Base-by-base conservation (phyloP, 306 rosid species). In the Inga leiocalycina region DNA sequence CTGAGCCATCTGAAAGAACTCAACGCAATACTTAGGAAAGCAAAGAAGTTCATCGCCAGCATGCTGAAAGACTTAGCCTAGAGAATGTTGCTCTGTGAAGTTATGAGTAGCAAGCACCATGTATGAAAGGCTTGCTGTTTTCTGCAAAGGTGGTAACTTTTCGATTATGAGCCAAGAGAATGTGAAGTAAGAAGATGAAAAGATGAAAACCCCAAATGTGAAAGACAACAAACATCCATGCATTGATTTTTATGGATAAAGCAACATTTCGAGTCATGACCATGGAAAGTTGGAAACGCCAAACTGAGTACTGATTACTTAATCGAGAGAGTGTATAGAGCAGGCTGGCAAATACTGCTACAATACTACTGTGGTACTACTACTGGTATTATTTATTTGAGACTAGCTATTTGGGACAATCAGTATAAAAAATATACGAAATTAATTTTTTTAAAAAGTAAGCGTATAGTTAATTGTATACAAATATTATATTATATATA, bases 1-100 rank as follows among this genome's bases (percentile, higher is more conserved):
- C 71, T 45, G 2, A 86, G 45, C 71, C 72, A 79, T 43, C 49
- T 56, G 75, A 87, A 84, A 22, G 84, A 87, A 74, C 77, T 61
- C 56, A 81, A 56, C 4, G 84, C 64, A 51, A 78, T 19, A 85
- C 84, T 32, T 79, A 75, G 71, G 69, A 87, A 75, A 78, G 70
- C 69, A 24, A 81, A 81, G 74, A 68, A 75, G 74, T 34, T 74
- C 24, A 35, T 54, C 30, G 77, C 45, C 43, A 69, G 48, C 85
- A 87, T 81, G 79, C 41, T 84, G 19, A 45, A n/a, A 37, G 51
- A 43, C 6, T 46, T 57, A 14, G n/a, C 71, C 49, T 20, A 68
- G 14, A 75, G 76, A 79, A 44, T 30, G 72, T 34, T 79, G 78
- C 41, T 39, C 27, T 13, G 22, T 77, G 30, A 68, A 64, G 74